phyloP scores from a whole-genome alignment of 2,329 filamentous ascomycete species.

The Neonectria punicea region DNA sequence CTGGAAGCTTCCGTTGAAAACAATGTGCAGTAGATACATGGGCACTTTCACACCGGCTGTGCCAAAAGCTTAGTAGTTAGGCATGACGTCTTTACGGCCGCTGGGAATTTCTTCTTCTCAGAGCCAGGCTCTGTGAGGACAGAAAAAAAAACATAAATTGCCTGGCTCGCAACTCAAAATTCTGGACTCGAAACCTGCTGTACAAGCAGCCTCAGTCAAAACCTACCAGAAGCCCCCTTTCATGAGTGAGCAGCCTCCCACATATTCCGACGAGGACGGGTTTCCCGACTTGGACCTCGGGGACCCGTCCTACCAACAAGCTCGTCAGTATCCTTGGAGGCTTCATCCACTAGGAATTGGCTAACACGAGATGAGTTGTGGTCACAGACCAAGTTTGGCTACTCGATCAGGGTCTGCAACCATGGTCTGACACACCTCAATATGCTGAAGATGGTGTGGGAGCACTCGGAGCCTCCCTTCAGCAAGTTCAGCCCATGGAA shows the following conservation, averaged over 20 bases:
- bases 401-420: not conserved
- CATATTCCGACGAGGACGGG: constrained; percentile 26
- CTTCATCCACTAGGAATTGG: constrained; percentile 21
- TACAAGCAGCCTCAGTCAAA: constrained; percentile 6
- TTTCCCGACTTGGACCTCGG: constrained; percentile 24
- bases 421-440: not conserved
- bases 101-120: not conserved
- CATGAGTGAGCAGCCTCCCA: constrained; percentile 24
- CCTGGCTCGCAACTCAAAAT: constrained; percentile 1
- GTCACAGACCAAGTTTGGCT: constrained; percentile 1
- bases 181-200: not conserved
- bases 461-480: not conserved
- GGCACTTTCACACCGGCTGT: not conserved
- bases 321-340: constrained; percentile 26
- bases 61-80: not conserved
- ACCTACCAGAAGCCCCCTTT: not conserved
- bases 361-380: constrained; percentile 7
- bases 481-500: not conserved
- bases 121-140: not conserved
- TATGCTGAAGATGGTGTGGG: not conserved
- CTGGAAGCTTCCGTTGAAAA: not conserved
- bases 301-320: constrained; percentile 30
- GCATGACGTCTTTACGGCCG: not conserved
- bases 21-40: not conserved
- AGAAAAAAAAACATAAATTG: constrained; percentile 28